These are phyloP conservation scores for Nothophytophthora sp. DNA, from an alignment of 352 stramenopile species.

Conservation along the genomic window DNA sequence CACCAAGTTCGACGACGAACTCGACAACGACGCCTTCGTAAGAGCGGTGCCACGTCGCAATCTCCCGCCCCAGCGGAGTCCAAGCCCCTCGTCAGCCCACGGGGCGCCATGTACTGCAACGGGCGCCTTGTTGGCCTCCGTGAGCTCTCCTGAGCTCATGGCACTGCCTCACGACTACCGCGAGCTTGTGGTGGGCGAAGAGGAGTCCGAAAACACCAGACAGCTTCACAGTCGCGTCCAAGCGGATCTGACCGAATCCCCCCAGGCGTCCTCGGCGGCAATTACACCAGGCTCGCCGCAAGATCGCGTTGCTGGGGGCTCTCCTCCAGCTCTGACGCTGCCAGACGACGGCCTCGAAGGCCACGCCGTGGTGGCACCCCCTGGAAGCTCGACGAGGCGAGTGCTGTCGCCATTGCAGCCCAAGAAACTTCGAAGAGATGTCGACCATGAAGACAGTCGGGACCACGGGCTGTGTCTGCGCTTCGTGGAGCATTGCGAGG, in stretches of 20 bases:
- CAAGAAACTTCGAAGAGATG: slow-evolving; percentile 10
- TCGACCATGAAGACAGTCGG: slow-evolving; percentile 5
- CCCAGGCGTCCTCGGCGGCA: slow-evolving; percentile 7
- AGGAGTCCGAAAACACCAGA: slow-evolving; percentile 7
- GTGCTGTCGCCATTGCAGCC: slow-evolving; percentile 6
- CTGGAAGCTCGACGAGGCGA: slow-evolving; percentile 10
- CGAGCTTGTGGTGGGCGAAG: slow-evolving; percentile 21
- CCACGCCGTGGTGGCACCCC: slow-evolving; percentile 6
- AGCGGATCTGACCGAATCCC: background rate
- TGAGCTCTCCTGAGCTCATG: slow-evolving; percentile 21
- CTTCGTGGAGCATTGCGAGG: slow-evolving; percentile 20
- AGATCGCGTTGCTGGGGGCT: no score
- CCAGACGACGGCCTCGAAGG: slow-evolving; percentile 22
- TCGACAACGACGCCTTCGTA: slow-evolving; percentile 16
- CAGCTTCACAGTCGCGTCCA: background rate
- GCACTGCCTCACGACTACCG: slow-evolving; percentile 28
- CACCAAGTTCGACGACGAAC: slow-evolving; percentile 18
- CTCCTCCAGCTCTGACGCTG: slow-evolving; percentile 6
- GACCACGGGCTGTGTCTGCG: slow-evolving; percentile 12
- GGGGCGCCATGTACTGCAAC: no score
- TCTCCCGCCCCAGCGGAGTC: background rate
- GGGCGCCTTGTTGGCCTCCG: no score
- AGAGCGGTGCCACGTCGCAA: slow-evolving; percentile 8
- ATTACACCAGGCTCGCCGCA: slow-evolving; percentile 3
- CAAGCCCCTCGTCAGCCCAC: slow-evolving; percentile 10